phyloP scores from a whole-genome alignment of 805 yeast genomes.

The Starmerella powellii region DNA sequence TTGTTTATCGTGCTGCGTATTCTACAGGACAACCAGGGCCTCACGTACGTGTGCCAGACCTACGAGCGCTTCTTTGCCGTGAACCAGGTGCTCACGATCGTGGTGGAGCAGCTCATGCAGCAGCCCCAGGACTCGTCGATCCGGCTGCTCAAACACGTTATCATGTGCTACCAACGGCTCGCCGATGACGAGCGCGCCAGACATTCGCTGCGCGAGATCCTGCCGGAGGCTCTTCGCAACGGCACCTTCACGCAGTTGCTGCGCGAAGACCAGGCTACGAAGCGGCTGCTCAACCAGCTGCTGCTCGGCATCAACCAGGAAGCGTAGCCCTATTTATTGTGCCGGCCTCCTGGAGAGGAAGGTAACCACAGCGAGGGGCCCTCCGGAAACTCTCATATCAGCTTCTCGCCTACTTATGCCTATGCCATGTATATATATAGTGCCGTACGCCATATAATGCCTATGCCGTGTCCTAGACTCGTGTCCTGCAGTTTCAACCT shows the following conservation, averaged over 20 bases:
- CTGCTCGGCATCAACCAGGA: slow-evolving; percentile 42
- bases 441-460: too few species aligned
- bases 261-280: slow-evolving; percentile 79
- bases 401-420: too few species aligned
- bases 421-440: too few species aligned
- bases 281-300: slow-evolving; percentile 73
- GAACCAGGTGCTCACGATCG: slow-evolving; percentile 68
- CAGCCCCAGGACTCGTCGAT: slow-evolving; percentile 50
- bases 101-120: slow-evolving; percentile 75
- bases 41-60: slow-evolving; percentile 86
- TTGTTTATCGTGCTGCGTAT: slow-evolving; percentile 91
- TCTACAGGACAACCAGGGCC: slow-evolving; percentile 79
- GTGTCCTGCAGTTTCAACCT: too few species aligned
- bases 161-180: slow-evolving; percentile 80
- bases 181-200: slow-evolving; percentile 87
- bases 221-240: slow-evolving; percentile 80
- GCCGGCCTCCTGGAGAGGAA: too few species aligned
- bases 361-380: too few species aligned
- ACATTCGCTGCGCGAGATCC: slow-evolving; percentile 64
- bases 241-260: slow-evolving; percentile 70
- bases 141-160: slow-evolving; percentile 80
- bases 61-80: slow-evolving; percentile 92
- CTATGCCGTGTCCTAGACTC: too few species aligned
- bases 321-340: slow-evolving; percentile 1
- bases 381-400: too few species aligned